Evolutionary conservation across 495 filamentous ascomycete species (phyloP), one percentile per base, ranked within the genome.

Genomic region (Daldinia bambusicola): DNA sequence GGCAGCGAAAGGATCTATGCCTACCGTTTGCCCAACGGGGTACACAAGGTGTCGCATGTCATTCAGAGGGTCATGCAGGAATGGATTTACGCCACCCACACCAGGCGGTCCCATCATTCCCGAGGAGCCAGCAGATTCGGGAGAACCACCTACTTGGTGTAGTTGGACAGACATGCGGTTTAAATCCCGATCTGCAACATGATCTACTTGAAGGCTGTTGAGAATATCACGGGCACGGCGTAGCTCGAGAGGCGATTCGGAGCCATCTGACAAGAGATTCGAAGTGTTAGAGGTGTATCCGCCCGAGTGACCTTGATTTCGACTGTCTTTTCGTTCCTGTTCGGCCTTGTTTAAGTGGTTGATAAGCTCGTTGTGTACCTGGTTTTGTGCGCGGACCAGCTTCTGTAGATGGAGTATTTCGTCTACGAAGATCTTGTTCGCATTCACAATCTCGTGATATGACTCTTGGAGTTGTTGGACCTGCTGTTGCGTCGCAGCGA

Each of bases 1-100:
- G 68, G 92, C 91, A 74, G 95, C 94, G 87, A 95, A 94, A 7
- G 94, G 94, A 78, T 98, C 94, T 74, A 98, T 98, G 26, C 94
- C 94, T 66, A 94, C 91, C 5, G 90, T 94, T 55, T 93, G 88
- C 0, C 94, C 94, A 16, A 96, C 92, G 0, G 94, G 94, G 78
- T 98, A 98, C 14, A 97, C 93, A 66, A 96, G 85, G 61, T 89
- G 89, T 66, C 95, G 92, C 43, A 93, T 82, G 53, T 97, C 94
- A 69, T 78, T 84, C n/a, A 85, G 73, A 26, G 82, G 80, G 62
- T 83, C 82, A 76, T 80, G 81, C 60, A 80, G 77, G 41, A 82
- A 75, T 13, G 76, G 75, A 61, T 81, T 79, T 13, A 76, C 70
- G 20, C 74, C 63, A 30, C 66, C 75, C 32, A 76, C 72, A 34